Conservation (phyloP, 2,329 filamentous ascomycete genomes). For the Pseudocercospora cruenta region DNA sequence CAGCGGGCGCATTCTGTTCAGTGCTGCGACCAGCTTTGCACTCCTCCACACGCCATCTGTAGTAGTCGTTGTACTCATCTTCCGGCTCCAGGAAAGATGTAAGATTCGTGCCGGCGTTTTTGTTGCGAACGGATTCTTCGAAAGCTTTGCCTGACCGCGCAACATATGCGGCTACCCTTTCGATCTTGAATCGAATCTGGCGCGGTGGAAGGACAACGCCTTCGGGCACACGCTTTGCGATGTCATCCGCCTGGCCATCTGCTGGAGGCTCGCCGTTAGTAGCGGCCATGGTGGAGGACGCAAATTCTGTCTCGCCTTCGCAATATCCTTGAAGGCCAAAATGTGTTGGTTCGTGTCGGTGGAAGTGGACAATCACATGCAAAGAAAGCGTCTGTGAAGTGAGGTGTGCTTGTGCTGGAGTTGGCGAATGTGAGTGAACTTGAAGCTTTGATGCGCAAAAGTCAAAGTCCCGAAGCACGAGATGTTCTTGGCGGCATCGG, state of each 20-base stretch:
- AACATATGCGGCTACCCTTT: conserved; percentile 94
- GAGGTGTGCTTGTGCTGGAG: background rate
- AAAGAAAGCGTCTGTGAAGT: background rate
- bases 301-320: conserved; percentile 1
- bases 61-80: conserved; percentile 87
- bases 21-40: conserved; percentile 82
- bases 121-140: conserved; percentile 82
- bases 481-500: too few relatives aligned
- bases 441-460: background rate
- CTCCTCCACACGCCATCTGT: conserved; percentile 86
- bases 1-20: conserved; percentile 56
- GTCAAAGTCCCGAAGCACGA: background rate
- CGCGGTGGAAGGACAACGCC: conserved; percentile 84
- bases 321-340: too few relatives aligned
- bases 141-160: conserved; percentile 68
- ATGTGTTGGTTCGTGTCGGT: background rate
- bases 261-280: conserved; percentile 32
- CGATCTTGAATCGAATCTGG: conserved; percentile 81
- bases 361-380: background rate
- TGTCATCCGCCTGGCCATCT: conserved; percentile 43
- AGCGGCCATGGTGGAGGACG: conserved; percentile 34
- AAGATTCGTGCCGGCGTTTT: conserved; percentile 82
- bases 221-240: conserved; percentile 75
- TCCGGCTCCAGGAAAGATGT: conserved; percentile 81
- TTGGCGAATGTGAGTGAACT: background rate